Base-by-base conservation (phyloP, 2,329 filamentous ascomycete species). In the Tolypocladium endophyticum region DNA sequence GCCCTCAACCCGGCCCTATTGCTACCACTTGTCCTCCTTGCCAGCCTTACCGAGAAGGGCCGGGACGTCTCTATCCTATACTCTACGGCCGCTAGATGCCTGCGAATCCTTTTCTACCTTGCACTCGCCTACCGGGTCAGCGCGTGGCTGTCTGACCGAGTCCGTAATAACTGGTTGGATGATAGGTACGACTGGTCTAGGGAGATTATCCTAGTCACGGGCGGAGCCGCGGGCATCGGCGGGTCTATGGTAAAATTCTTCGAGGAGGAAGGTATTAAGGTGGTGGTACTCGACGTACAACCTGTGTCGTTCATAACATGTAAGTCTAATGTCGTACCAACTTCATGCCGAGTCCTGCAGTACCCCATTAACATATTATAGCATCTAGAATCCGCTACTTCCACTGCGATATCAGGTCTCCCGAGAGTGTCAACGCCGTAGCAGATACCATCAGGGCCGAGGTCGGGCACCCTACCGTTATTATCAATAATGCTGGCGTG, bases 181-280 rank as follows among this genome's bases (percentile, higher is more conserved):
- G 72, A 74, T 62, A 73, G 69, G 47, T 88, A 87, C 72, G 79
- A 85, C 69, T 91, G 88, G 87, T 74, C 77, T 25, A 80, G 79
- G 58, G 88, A 92, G 74, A 79, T 92, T 57, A 85, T 89, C 3
- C 76, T 92, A 52, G 79, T 92, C 25, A 92, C 89, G 0, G 89
- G 90, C 9, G 89, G 89, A 9, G 85, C 86, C 50, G 83, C 84
- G 59, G 89, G 89, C 0, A 91, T 93, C 67, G 89, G 89, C 18
- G 83, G 81, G 25, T 74, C 81, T 43, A 79, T 90, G 3, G 87
- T 88, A 18, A 77, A 80, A 63, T 71, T 87, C 58, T 76, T 94
- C n/a, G 85, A 84, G 0, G 82, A 86, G 69, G 76, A 74, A 61
- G 83, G 82, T 1, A 77, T 89, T 64, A 88, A 83, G 64, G 86